A percentile compares a stretch with the other conserved stretches of the same genome.
These are phyloP conservation scores for Uncinocarpus reesii DNA, from an alignment of 2,329 filamentous ascomycete species.

Conservation along the genomic window DNA sequence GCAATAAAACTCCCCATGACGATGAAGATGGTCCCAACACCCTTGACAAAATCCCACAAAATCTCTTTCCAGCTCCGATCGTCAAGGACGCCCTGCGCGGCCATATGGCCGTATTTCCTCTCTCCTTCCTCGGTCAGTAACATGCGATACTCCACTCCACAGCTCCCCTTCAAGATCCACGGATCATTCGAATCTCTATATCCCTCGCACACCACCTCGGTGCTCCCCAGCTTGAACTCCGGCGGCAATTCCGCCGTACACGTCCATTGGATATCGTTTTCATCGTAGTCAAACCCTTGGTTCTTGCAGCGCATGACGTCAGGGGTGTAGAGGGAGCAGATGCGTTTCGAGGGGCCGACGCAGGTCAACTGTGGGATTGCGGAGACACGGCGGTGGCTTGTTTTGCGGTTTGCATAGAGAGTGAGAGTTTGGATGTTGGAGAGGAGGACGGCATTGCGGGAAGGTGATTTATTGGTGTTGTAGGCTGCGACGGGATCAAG, in stretches of 20 bases:
- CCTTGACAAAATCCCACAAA: slow-evolving; percentile 11
- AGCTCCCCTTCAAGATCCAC: slow-evolving; percentile 83
- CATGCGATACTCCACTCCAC: slow-evolving; percentile 80
- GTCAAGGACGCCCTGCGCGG: slow-evolving; percentile 29
- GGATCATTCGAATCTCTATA: slow-evolving; percentile 66
- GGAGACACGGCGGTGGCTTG: slow-evolving; percentile 63
- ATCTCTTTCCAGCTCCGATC: slow-evolving; percentile 14
- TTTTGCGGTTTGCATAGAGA: slow-evolving; percentile 56
- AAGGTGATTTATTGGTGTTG: slow-evolving; percentile 21
- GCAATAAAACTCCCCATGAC: slow-evolving; percentile 22
- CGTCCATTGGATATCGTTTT: slow-evolving; percentile 81
- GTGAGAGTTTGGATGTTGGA: slow-evolving; percentile 63
- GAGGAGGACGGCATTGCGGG: slow-evolving; percentile 33
- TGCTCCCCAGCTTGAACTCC: slow-evolving; percentile 66
- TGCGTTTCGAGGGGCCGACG: slow-evolving; percentile 50
- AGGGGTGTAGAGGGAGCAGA: slow-evolving; percentile 61
- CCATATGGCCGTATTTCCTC: slow-evolving; percentile 53
- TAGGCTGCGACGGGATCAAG: slow-evolving; percentile 12
- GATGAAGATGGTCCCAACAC: slow-evolving; percentile 27
- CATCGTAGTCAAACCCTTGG: slow-evolving; percentile 65
- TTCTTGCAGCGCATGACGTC: slow-evolving; percentile 87
- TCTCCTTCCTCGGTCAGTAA: slow-evolving; percentile 68
- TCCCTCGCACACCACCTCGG: slow-evolving; percentile 87
- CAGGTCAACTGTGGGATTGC: slow-evolving; percentile 73
- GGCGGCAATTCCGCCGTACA: slow-evolving; percentile 58